Evolutionary conservation across 1,284 basidiomycete genomes (phyloP), one percentile per base, ranked within the genome.

Genomic region (Inonotus hispidus): DNA sequence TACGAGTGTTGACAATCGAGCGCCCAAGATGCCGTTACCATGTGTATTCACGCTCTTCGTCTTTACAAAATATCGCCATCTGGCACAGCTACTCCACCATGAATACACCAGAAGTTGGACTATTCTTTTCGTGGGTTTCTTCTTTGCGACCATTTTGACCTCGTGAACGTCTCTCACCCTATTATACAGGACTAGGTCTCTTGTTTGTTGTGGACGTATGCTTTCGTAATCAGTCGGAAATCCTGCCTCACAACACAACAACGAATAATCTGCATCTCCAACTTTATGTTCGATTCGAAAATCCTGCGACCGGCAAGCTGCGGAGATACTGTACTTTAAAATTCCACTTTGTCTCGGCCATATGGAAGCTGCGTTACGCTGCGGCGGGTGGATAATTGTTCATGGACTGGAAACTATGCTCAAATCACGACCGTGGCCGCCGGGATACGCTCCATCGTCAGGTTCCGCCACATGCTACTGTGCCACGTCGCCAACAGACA

Each of bases 401-500:
- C 50, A 25, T 32, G 41, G n/a, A 35, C n/a, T 6, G 32, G 35
- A 2, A 2, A 2, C 16, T 1, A 16, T 35, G 7, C 14, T 23
- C 19, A 50, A 13, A 39, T 13, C 27, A 50, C 10, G 27, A 23
- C 16, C 10, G 45, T 19, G n/a, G 45, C 45, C 45, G 45, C 3
- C 16, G 21, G 21, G n/a, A 19, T 46, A 19, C n/a, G n/a, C 46
- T 49, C 47, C 14, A 21, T 49, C 23, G 50, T 27, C 50, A 35
- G 5, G 50, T 52, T 55, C 13, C 19, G 19, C 23, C 53, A 21
- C 21, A 29, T 55, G 53, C 16, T 55, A 2, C n/a, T 55, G 14
- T 55, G 53, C 53, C 53, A 55, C 53, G 53, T 55, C 53, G 53
- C 39, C 35, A 41, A 27, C 35, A 13, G n/a, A n/a, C 50, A 35